Evolutionary conservation across 495 filamentous ascomycete genomes (phyloP).

Genomic region (Aspergillus heteromorphus): DNA sequence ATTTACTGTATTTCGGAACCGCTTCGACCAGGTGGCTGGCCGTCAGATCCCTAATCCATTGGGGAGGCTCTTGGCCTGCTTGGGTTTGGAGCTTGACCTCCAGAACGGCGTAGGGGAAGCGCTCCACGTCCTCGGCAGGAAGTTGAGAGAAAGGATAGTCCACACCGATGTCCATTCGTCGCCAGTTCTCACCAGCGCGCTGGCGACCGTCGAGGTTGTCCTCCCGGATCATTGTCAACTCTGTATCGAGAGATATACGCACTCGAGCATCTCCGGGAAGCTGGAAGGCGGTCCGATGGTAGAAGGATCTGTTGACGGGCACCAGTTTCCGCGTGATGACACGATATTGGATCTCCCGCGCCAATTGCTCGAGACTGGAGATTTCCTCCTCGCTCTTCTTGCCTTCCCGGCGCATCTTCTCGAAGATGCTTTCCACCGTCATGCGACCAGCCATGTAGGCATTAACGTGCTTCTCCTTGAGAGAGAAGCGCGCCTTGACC

Average conservation of each 20-base stretch:
- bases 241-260: slow-evolving; percentile 93
- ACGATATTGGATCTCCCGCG: slow-evolving; percentile 88
- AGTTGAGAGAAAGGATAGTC: slow-evolving; percentile 92
- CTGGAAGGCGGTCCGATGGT: slow-evolving; percentile 97
- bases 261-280: slow-evolving; percentile 93
- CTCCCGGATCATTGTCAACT: slow-evolving; percentile 89
- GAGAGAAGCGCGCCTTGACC: slow-evolving; percentile 89
- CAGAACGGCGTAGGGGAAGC: slow-evolving; percentile 93
- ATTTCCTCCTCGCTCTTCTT: slow-evolving; percentile 91
- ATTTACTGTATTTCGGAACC: slow-evolving; percentile 98
- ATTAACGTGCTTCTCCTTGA: slow-evolving; percentile 98
- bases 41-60: slow-evolving; percentile 91
- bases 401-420: slow-evolving; percentile 88
- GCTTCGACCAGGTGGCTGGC: slow-evolving; percentile 94
- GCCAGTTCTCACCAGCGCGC: slow-evolving; percentile 85
- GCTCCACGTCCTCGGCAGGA: slow-evolving; percentile 73
- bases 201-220: slow-evolving; percentile 82
- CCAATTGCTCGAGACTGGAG: slow-evolving; percentile 81
- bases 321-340: slow-evolving; percentile 75
- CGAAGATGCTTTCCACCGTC: slow-evolving; percentile 77
- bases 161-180: slow-evolving; percentile 95
- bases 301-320: slow-evolving; percentile 89
- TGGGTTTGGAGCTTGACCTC: slow-evolving; percentile 99
- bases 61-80: slow-evolving; percentile 90
- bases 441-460: slow-evolving; percentile 76